Conservation (phyloP, 768 basidiomycete species). For the Phlebiopsis flavidoalba region DNA sequence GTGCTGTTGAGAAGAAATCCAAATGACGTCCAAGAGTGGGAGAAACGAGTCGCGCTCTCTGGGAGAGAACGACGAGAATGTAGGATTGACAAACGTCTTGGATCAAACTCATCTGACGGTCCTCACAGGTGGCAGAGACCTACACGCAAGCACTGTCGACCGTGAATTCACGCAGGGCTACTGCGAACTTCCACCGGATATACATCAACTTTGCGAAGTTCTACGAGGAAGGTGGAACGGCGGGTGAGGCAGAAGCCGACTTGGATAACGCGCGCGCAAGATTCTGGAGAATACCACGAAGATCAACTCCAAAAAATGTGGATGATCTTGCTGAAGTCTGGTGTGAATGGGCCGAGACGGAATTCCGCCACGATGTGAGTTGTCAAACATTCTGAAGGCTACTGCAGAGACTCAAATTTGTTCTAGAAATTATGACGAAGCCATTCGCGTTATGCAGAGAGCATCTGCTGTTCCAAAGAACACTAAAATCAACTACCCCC, state of each 20-base stretch:
- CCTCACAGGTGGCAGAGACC: constrained; percentile 78
- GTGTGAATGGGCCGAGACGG: constrained; percentile 99
- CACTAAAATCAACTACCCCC: constrained; percentile 84
- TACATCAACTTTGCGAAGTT: constrained; percentile 97
- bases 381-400: neutral
- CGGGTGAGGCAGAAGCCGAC: constrained; percentile 75
- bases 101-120: neutral
- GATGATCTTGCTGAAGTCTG: constrained; percentile 98
- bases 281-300: constrained; percentile 90
- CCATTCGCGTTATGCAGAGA: constrained; percentile 94
- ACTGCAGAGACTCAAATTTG: constrained; percentile 13
- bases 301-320: constrained; percentile 88
- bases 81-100: constrained; percentile 22
- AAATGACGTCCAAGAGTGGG: constrained; percentile 99
- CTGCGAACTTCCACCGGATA: constrained; percentile 83
- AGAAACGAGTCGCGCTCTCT: constrained; percentile 92
- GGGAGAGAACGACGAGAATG: constrained; percentile 93
- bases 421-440: constrained; percentile 90
- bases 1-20: constrained; percentile 91
- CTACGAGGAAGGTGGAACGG: constrained; percentile 91
- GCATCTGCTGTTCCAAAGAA: constrained; percentile 89
- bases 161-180: constrained; percentile 82
- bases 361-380: constrained; percentile 91
- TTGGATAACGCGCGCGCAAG: constrained; percentile 83
- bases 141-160: constrained; percentile 88